Base-by-base conservation (phyloP, 2,329 filamentous ascomycete species). In the Geosmithia flava region DNA sequence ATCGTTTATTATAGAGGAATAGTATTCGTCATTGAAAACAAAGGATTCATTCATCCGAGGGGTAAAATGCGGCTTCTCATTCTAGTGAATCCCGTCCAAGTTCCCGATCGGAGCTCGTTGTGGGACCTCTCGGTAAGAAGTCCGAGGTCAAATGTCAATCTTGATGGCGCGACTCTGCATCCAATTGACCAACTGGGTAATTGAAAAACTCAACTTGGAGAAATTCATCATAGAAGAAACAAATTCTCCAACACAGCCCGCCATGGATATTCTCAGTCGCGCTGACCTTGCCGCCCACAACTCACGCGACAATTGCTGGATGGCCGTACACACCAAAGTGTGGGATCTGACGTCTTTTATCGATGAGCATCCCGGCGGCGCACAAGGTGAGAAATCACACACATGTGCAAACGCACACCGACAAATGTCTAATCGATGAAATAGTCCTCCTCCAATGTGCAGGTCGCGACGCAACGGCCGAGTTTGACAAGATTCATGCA, bases 341-440 rank as follows among this genome's bases (percentile, higher is more conserved):
- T 87, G 82, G 71, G 80, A 87, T 58, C 66, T 87, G 45, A 83
- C 81, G 2, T 72, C 78, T 2, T 87, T 87, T 55, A 68, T 82
- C 16, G 54, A 59, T 23, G 55, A 61, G 41, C 65, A 68, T 40
- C 65, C 65, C 1, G 66, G 66, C 10, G 66, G 66, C 1, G 53
- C 59, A 4, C 56, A 51, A 62, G 63, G 62, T 60, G 46, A 49
- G 55, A 49, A 39, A 19, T 4, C n/a, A n/a, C 45, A 42, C 41
- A 20, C 41, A 42, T 29, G 11, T 7, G 13, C 6, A 6, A 37
- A 37, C 33, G 11, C 10, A 7, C 10, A 37, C 19, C 16, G 19
- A 47, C 37, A 27, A 6, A 7, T 30, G 42, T 15, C 37, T 49
- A 49, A 56, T 61, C 60, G 59, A 78, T 48, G 29, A 3, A n/a